A percentile compares a stretch with the other conserved stretches of the same genome.
Evolutionary conservation across 2,329 filamentous ascomycete genomes (phyloP).

Genomic region (Penicillium fuscoglaucum): DNA sequence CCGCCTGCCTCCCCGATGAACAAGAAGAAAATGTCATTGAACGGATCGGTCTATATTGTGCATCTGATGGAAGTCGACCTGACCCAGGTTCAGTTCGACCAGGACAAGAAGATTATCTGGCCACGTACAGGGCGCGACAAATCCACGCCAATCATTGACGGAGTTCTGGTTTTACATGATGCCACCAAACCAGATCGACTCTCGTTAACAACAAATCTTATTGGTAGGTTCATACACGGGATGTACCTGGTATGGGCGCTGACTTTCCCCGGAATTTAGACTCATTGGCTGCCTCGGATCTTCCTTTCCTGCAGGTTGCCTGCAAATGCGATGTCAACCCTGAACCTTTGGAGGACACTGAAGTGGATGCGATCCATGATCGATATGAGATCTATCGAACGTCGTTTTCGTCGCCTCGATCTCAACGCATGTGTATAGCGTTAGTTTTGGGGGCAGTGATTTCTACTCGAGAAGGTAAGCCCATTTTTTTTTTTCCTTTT

Average conservation of each 20-base stretch:
- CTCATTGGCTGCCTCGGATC: constrained; percentile 67
- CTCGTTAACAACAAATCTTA: constrained; percentile 68
- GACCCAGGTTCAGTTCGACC: constrained; percentile 53
- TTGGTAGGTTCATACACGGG: constrained; percentile 61
- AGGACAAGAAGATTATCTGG: constrained; percentile 51
- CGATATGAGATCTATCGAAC: constrained; percentile 73
- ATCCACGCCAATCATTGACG: constrained; percentile 74
- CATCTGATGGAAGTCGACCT: constrained; percentile 58
- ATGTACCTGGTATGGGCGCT: neutral
- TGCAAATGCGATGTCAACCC: constrained; percentile 85
- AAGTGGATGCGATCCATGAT: constrained; percentile 70
- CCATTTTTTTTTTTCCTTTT: neutral
- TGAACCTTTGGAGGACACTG: constrained; percentile 53
- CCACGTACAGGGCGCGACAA: constrained; percentile 61
- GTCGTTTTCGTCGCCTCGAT: constrained; percentile 68
- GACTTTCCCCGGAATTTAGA: constrained; percentile 49
- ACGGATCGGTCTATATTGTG: constrained; percentile 57
- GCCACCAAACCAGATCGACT: constrained; percentile 76
- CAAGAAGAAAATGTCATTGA: constrained; percentile 58
- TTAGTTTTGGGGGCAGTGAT: constrained; percentile 73
- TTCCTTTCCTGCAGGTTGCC: constrained; percentile 79
- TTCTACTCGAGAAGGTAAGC: constrained; percentile 66
- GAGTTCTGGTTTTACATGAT: constrained; percentile 83
- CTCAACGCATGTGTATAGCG: constrained; percentile 72
- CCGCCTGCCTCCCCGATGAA: constrained; percentile 42